Evolutionary conservation across 140 eudicot species (phyloP).

Genomic region (Anethum foeniculum): DNA sequence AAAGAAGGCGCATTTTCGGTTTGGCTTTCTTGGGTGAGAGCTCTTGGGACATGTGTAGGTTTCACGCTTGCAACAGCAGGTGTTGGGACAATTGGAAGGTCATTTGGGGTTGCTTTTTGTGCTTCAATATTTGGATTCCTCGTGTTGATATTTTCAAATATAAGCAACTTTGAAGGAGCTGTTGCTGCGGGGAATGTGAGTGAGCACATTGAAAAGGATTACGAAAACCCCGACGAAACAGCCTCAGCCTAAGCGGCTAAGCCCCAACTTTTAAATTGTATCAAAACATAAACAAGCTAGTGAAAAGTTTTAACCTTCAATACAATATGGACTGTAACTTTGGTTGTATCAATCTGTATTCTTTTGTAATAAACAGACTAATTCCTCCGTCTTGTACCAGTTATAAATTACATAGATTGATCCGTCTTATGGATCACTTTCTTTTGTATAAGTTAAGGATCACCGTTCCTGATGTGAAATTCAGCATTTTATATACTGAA

Average conservation of each 20-base stretch:
- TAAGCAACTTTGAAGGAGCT: conserved; percentile 67
- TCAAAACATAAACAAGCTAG: not conserved
- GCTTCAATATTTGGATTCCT: conserved; percentile 49
- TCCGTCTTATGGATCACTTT: not conserved
- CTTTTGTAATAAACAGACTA: conserved; percentile 9
- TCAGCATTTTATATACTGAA: not conserved
- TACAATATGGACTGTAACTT: not conserved
- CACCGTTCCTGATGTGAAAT: not conserved
- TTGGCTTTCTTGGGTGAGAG: conserved; percentile 75
- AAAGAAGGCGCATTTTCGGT: conserved; percentile 69
- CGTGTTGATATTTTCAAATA: conserved; percentile 55
- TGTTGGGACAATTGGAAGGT: conserved; percentile 32
- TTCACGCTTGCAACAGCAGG: conserved; percentile 54
- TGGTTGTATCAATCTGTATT: conserved; percentile 1
- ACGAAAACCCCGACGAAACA: not conserved
- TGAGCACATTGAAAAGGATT: conserved; percentile 27
- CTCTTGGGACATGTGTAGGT: conserved; percentile 61
- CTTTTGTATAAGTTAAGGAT: not conserved
- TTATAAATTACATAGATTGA: not conserved
- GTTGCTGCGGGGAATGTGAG: conserved; percentile 71
- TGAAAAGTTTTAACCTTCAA: not conserved
- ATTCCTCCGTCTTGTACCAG: not conserved
- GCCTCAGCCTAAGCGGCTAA: conserved; percentile 1
- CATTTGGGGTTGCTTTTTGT: conserved; percentile 59
- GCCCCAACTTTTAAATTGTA: not conserved